Evolutionary conservation across 805 yeast species (phyloP), one percentile per base, ranked within the genome.

Genomic region (Blastobotrys robertii): DNA sequence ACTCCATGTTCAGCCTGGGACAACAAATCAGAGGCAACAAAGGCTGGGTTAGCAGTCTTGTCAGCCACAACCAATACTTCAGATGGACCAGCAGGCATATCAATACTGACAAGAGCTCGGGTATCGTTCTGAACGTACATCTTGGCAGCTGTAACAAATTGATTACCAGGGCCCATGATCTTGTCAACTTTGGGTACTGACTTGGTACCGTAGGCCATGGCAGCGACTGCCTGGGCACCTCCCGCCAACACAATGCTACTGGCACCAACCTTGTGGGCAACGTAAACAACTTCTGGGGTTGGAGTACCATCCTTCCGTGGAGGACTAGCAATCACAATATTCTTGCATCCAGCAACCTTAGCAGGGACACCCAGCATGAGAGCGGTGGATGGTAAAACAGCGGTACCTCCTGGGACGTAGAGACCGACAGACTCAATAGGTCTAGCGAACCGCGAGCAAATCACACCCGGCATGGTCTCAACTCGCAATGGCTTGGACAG

Each of bases 21-120:
- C 46, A 92, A 71, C 59, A 92, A 72, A 63, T 92, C 99, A 50
- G 87, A 77, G n/a, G 97, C 98, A 28, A 92, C 98, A 63, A 85
- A 92, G 57, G 87, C 95, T 16, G 94, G 90, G 64, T 87, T 95
- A 9, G 97, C 85, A 37, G 73, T 58, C 46, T 70, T 75, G 62
- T 92, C 99, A 38, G 95, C 95, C 54, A 92, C 70, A 4, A 90
- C 99, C 46, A 92, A 71, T 16, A 92, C 99, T 66, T 92, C 99
- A 41, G 95, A 84, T 25, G 99, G 99, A 8, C 99, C 99, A 19
- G 99, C 99, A 39, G 99, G 99, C 97, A 92, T 90, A 64, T 92
- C 99, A 53, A 92, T 92, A 12, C 95, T 84, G 60, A 96, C 92
- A 57, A 88, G 69, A 6, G 98, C 97, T 49, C 81, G 81, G 1